Evolutionary conservation across 2,329 filamentous ascomycete species (phyloP), one percentile per base, ranked within the genome.

Genomic region (Aspergillus intermedius): DNA sequence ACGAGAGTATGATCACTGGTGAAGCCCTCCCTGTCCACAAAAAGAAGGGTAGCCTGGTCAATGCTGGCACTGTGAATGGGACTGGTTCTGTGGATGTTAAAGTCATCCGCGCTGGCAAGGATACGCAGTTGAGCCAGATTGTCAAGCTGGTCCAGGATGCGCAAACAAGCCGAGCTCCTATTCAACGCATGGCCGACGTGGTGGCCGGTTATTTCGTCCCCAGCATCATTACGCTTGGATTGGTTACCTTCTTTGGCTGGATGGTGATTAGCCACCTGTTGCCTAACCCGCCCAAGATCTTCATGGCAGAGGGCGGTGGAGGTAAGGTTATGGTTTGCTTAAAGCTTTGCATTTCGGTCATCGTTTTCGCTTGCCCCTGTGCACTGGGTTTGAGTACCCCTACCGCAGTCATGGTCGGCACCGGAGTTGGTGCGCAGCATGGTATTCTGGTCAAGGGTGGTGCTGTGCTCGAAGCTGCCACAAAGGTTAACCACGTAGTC

Each of bases 391-490:
- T 98, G 15, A 91, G 90, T 21, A 97, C 93, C 1, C 93, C 93
- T 2, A 98, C 93, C 0, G 93, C 93, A 2, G 91, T 98, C 65
- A 97, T 98, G 93, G 93, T 98, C 25, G 93, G 93, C 40, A 97
- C 93, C n/a, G 93, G 93, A 50, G 84, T 96, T 28, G 93, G 93
- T 45, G 93, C 93, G 2, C 88, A 96, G 69, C 86, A 95, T 59
- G 93, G 93, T 21, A 98, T 98, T 58, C 76, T 98, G n/a, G 90
- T 97, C 67, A 98, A 98, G 72, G 91, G 93, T 47, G 93, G 93
- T 48, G 91, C 88, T 37, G 90, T 91, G 25, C 76, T 98, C 3
- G 91, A 98, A 73, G 89, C 82, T 4, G 87, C 90, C 0, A 97
- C 90, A 7, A 91, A 89, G 67, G 81, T 97, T 56, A 94, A 85